Conservation (phyloP, 495 filamentous ascomycete species). For the Darksidea phi region DNA sequence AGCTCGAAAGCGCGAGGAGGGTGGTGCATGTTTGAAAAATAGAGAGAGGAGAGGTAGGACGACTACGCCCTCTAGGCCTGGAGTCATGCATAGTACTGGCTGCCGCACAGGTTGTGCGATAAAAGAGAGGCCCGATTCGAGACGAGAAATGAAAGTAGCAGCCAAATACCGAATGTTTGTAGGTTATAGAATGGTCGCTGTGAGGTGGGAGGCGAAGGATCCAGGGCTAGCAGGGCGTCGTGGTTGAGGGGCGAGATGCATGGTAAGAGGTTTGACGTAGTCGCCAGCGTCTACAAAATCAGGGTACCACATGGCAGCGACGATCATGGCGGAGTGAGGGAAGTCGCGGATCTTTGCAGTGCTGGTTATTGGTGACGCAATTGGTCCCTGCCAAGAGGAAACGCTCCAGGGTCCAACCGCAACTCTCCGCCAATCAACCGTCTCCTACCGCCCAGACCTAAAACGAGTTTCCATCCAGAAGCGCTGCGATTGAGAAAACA, state of each 20-base stretch:
- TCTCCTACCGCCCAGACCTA: background rate
- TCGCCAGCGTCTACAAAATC: background rate
- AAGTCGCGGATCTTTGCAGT: background rate
- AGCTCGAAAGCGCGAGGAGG: constrained; percentile 8
- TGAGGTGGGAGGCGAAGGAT: background rate
- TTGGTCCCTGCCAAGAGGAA: background rate
- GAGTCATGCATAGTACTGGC: background rate
- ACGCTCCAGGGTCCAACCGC: background rate
- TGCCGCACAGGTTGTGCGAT: background rate
- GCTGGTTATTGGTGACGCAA: background rate
- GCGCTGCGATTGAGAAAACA: background rate
- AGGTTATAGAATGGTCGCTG: background rate
- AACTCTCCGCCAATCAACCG: background rate
- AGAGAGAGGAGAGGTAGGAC: background rate
- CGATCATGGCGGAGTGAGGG: background rate
- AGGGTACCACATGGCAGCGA: background rate
- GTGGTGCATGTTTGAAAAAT: constrained; percentile 12
- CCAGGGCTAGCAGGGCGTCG: background rate
- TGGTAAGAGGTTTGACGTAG: background rate
- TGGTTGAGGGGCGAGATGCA: background rate
- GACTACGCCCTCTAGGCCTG: background rate
- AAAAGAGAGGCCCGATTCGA: background rate
- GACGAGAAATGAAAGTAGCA: background rate
- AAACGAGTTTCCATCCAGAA: background rate
- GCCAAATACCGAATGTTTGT: background rate